Evolutionary conservation across 1,284 basidiomycete genomes (phyloP), one percentile per base, ranked within the genome.

Genomic region (Apiotrichum brassicae): DNA sequence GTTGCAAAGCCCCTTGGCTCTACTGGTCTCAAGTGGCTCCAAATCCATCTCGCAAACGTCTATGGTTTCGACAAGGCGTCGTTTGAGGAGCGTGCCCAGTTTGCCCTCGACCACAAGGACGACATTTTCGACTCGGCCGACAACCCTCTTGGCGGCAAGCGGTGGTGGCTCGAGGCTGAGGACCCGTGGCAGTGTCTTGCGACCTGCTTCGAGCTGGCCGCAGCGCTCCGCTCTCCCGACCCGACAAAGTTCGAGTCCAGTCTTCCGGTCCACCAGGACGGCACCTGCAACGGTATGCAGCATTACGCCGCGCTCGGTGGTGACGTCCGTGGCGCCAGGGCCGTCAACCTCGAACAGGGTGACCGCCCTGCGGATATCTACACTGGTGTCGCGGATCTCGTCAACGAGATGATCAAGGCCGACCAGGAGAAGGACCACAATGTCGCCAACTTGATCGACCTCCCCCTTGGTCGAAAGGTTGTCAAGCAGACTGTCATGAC

Each of bases 401-500:
- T 75, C 43, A 74, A 78, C 60, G 78, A 79, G 54, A 63, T 78
- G 7, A 72, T 71, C 13, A 66, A 66, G 43, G 60, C 51, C 65
- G 75, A 77, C 60, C 78, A 79, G 48, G 72, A 70, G 61, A 75
- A 75, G 16, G 84, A 81, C 4, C 59, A 74, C 16, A 73, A 77
- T 48, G 74, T 78, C 44, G 92, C 92, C 0, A 60, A 76, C 46
- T 62, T 87, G 59, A 77, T 97, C 18, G 58, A 78, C 33, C 90
- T 87, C 45, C 90, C 91, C 68, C 80, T 98, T 37, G 80, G 89
- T 7, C 77, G 95, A 41, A 98, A 99, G 74, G 85, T 97, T 22
- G 94, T 99, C 61, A 99, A 99, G 78, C 94, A 98, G 77, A 97
- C 94, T 18, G 89, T 97, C 61, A 99, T 99, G 95, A 99, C 95